Evolutionary conservation across 345 rosid genomes (phyloP).

Genomic region (Boechera stricta): DNA sequence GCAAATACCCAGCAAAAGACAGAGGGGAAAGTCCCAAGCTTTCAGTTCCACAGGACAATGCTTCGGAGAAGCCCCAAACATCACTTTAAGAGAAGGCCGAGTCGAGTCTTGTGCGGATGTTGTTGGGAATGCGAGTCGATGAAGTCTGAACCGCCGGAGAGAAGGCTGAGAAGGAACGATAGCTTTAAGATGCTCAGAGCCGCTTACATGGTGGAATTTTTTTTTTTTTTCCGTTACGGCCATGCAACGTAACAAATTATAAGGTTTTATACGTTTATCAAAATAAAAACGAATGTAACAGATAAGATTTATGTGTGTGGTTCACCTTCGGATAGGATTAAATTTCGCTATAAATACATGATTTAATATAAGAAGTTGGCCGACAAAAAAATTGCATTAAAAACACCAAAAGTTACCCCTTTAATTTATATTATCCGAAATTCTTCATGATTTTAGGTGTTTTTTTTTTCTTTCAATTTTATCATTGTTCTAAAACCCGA

Average conservation of each 20-base stretch:
- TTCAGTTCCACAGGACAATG: too few relatives aligned
- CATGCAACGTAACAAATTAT: not conserved
- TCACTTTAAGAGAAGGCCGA: too few relatives aligned
- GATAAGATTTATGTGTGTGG: not conserved
- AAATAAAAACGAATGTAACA: not conserved
- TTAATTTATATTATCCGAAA: not conserved
- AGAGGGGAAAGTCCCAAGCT: too few relatives aligned
- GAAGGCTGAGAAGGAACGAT: not conserved
- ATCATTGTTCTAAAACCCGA: not conserved
- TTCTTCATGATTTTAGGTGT: not conserved
- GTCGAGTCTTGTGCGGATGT: too few relatives aligned
- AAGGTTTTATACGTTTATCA: not conserved
- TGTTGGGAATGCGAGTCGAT: not conserved
- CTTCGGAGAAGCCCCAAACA: too few relatives aligned
- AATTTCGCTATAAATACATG: not conserved
- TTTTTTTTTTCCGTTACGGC: not conserved
- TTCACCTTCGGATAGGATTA: not conserved
- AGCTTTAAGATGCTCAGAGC: slow-evolving; percentile 1
- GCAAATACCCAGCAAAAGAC: too few relatives aligned
- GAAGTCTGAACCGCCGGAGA: not conserved
- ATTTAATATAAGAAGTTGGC: too few relatives aligned
- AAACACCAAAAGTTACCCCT: too few relatives aligned
- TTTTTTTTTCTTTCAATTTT: too few relatives aligned
- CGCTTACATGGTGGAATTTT: not conserved
- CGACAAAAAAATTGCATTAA: too few relatives aligned